A percentile compares a stretch with the other conserved stretches of the same genome.
Conservation (phyloP, 352 stramenopile species). For the Pythium grandisporangium region DNA sequence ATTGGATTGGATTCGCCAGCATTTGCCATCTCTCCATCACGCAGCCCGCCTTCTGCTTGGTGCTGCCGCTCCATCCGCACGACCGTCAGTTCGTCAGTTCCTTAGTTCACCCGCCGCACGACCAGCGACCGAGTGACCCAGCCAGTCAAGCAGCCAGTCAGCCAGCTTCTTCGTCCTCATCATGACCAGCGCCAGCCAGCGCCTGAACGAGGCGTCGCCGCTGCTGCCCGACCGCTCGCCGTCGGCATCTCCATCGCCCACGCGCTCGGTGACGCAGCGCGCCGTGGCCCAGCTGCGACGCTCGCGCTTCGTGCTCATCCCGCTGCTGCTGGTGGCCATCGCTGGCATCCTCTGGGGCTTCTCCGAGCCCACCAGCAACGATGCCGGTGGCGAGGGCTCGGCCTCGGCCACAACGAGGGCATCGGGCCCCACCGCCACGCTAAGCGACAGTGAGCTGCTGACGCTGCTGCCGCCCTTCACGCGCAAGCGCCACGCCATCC, state of each 20-base stretch:
- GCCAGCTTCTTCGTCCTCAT: not conserved
- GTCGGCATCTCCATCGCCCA: slow-evolving; percentile 2
- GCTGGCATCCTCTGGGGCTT: slow-evolving; percentile 36
- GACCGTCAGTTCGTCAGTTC: too few relatives aligned
- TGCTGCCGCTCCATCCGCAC: too few relatives aligned
- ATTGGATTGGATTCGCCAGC: too few relatives aligned
- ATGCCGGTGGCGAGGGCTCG: slow-evolving; percentile 6
- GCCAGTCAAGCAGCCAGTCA: too few relatives aligned
- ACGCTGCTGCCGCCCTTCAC: slow-evolving; percentile 46
- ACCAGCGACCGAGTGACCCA: too few relatives aligned
- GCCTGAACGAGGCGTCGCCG: slow-evolving; percentile 39
- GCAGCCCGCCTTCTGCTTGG: too few relatives aligned
- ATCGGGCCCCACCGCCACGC: not conserved
- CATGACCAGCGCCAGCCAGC: not conserved
- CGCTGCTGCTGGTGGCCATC: slow-evolving; percentile 38
- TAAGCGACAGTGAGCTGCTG: slow-evolving; percentile 37
- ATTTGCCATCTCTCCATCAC: too few relatives aligned
- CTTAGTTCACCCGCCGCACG: too few relatives aligned
- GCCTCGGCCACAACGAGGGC: slow-evolving; percentile 6
- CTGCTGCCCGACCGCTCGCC: slow-evolving; percentile 19
- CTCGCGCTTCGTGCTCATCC: slow-evolving; percentile 44
- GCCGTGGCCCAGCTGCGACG: slow-evolving; percentile 18
- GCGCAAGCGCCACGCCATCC: slow-evolving; percentile 39
- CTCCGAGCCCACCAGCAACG: slow-evolving; percentile 4
- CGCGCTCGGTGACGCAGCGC: slow-evolving; percentile 1